Evolutionary conservation across 2,329 filamentous ascomycete species (phyloP).

Genomic region (Xylariaceae sp.): DNA sequence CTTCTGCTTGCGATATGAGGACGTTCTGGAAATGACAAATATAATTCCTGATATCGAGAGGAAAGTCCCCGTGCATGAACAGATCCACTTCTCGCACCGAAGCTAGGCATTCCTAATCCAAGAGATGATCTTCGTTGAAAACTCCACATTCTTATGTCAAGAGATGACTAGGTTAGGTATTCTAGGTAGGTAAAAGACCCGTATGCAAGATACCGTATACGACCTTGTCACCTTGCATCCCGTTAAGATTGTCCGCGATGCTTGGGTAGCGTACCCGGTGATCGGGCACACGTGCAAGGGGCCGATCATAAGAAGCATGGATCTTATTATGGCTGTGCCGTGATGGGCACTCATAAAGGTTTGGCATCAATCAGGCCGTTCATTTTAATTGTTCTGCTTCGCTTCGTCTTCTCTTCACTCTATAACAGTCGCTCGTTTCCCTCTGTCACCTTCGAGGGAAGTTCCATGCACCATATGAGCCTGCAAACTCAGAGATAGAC

Average conservation of each 20-base stretch:
- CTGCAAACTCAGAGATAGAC: not conserved
- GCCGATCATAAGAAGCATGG: not conserved
- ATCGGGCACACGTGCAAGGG: too few species aligned
- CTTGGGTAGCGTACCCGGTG: too few species aligned
- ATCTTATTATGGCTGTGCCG: not conserved
- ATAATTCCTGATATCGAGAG: not conserved
- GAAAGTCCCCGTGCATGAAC: not conserved
- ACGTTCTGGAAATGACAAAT: not conserved
- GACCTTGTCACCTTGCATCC: too few species aligned
- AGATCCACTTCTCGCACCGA: not conserved
- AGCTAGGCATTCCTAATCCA: not conserved
- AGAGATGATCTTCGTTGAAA: too few species aligned
- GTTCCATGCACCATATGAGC: not conserved
- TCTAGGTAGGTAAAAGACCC: too few species aligned
- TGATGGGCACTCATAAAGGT: not conserved
- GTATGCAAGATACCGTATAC: too few species aligned
- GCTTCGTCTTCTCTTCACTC: not conserved
- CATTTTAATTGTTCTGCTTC: too few species aligned
- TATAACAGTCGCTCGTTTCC: not conserved
- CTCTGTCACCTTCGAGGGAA: not conserved
- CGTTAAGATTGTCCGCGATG: too few species aligned
- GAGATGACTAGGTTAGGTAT: too few species aligned
- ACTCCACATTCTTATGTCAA: too few species aligned
- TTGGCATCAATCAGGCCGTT: too few species aligned
- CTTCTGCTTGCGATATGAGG: not conserved